Base-by-base conservation (phyloP, 2,329 filamentous ascomycete genomes). In the Paramyrothecium roridum region DNA sequence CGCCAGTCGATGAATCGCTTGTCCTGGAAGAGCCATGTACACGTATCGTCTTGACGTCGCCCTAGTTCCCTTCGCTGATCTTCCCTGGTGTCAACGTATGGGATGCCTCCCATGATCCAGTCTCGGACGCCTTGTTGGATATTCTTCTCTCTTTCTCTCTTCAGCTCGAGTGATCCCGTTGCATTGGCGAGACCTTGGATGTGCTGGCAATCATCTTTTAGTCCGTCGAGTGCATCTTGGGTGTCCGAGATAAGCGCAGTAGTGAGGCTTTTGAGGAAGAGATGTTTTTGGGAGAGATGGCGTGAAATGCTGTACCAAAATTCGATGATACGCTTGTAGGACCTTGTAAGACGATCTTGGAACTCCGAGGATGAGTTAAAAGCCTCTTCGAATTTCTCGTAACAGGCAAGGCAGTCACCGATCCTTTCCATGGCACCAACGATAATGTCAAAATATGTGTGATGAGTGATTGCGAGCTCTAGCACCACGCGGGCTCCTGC, bases 381-480 rank as follows among this genome's bases (percentile, higher is more conserved):
- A 19, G 48, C 48, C 21, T 50, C 48, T 20, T 20, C 23, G 23
- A 7, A 50, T n/a, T 50, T 50, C 16, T 50, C 20, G 16, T 50
- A 50, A 10, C 16, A 21, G 11, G 33, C 13, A 22, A 50, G 48
- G 19, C n/a, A 26, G 23, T 30, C 48, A 7, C 48, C 48, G 16
- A 50, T 50, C 48, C 26, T 26, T 16, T 50, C 48, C 48, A 50
- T 50, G 48, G 48, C 48, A 17, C 33, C 23, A 21, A 50, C 48
- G 8, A 50, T 23, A 30, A 50, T 26, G 21, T 50, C 26, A n/a
- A 50, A 33, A 22, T 50, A 50, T 50, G 20, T 23, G 21, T 33
- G 21, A 23, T 23, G 23, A 17, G 12, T 33, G 23, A 50, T 33
- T 20, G 48, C 48, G n/a, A 50, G 21, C 13, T 50, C 48, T 11